A percentile compares a stretch with the other conserved stretches of the same genome.
Conservation (phyloP, 331 rosid species). For the Rhamnella rubrinervis region DNA sequence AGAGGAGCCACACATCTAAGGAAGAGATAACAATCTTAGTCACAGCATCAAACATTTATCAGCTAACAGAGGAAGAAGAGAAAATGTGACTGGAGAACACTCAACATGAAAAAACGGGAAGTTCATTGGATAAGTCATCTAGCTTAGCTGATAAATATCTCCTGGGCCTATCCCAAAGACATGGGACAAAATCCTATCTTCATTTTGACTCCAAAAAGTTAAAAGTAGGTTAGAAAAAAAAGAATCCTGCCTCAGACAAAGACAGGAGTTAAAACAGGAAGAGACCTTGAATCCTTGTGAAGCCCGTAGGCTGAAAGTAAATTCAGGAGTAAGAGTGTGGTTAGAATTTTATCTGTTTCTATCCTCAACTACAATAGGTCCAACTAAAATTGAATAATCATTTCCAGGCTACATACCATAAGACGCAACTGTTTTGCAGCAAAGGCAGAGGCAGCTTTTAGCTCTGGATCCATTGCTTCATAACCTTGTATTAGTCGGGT, state of each 20-base stretch:
- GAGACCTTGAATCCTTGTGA: neutral
- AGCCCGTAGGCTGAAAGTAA: neutral
- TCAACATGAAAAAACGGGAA: neutral
- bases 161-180: neutral
- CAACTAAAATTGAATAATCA: neutral
- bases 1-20: slow-evolving; percentile 97
- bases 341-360: too few species aligned
- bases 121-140: neutral
- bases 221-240: neutral
- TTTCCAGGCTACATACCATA: slow-evolving; percentile 57
- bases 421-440: slow-evolving; percentile 89
- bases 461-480: slow-evolving; percentile 72
- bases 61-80: neutral
- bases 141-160: neutral
- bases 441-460: slow-evolving; percentile 62
- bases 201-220: neutral
- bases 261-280: neutral
- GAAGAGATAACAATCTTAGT: neutral
- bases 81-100: neutral
- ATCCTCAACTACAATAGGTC: neutral
- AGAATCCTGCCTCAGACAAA: neutral
- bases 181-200: neutral
- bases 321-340: neutral
- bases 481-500: slow-evolving; percentile 80
- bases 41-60: neutral